phyloP scores from a whole-genome alignment of 1,139 yeast species.

The Zygosaccharomyces sapae region DNA sequence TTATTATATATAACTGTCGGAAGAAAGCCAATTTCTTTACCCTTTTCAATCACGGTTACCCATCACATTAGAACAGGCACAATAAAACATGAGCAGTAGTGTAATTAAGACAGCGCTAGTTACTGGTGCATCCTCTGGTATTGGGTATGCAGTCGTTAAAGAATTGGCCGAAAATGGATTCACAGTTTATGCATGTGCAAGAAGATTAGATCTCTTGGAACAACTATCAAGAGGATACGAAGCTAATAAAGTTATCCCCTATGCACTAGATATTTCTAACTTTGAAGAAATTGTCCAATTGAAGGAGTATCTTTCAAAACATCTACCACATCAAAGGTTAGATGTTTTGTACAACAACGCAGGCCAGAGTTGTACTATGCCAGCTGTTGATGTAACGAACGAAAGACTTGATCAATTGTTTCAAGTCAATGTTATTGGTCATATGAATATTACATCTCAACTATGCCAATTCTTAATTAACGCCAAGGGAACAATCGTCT shows the following conservation, averaged over 20 bases:
- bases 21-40: not conserved
- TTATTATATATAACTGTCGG: not conserved
- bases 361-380: conserved; percentile 64
- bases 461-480: conserved; percentile 55
- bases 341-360: conserved; percentile 68
- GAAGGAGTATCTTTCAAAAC: conserved; percentile 39
- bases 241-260: conserved; percentile 32
- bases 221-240: conserved; percentile 38
- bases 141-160: conserved; percentile 63
- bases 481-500: conserved; percentile 66
- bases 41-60: not conserved
- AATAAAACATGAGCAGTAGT: conserved; percentile 3
- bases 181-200: conserved; percentile 68
- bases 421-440: conserved; percentile 68
- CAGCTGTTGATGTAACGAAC: conserved; percentile 64
- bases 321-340: conserved; percentile 45
- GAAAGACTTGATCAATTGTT: conserved; percentile 52
- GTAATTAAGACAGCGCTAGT: conserved; percentile 46
- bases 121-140: conserved; percentile 82
- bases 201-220: conserved; percentile 62
- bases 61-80: not conserved
- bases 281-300: conserved; percentile 47
- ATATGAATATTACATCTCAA: conserved; percentile 59
- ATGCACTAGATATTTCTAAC: conserved; percentile 52
- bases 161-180: conserved; percentile 63